Evolutionary conservation across 2,329 filamentous ascomycete genomes (phyloP).

Genomic region (Leptosphaerulina australis): DNA sequence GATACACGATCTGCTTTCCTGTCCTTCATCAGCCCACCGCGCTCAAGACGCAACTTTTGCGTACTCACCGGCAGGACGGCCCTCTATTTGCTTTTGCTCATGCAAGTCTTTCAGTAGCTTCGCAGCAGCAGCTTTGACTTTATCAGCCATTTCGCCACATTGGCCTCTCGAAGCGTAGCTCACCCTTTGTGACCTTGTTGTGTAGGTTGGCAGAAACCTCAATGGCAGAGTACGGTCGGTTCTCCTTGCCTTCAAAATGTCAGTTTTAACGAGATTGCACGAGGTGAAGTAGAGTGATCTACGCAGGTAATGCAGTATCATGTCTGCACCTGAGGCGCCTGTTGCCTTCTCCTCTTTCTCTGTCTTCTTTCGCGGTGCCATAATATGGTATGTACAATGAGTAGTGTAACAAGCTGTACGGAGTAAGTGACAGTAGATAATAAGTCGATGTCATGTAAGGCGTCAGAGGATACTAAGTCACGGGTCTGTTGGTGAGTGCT

Average conservation of each 20-base stretch:
- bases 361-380: conserved; percentile 49
- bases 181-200: conserved; percentile 64
- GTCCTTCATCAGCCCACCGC: neutral
- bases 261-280: neutral
- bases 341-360: conserved; percentile 44
- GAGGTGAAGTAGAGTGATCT: conserved; percentile 31
- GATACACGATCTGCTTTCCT: conserved; percentile 69
- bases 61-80: conserved; percentile 58
- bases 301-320: conserved; percentile 60
- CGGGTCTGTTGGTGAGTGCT: neutral
- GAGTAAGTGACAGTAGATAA: neutral
- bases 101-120: conserved; percentile 69
- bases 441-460: neutral
- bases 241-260: conserved; percentile 52
- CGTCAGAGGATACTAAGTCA: neutral
- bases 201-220: conserved; percentile 67
- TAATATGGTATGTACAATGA: conserved; percentile 12
- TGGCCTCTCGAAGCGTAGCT: neutral
- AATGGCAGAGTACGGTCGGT: conserved; percentile 62
- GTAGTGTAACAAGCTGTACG: neutral
- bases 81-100: conserved; percentile 64
- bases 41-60: neutral
- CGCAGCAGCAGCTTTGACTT: conserved; percentile 57
- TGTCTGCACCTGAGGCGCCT: conserved; percentile 46
- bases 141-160: conserved; percentile 17